Evolutionary conservation across 1,284 basidiomycete genomes (phyloP), one percentile per base, ranked within the genome.

Genomic region (Melampsora americana): DNA sequence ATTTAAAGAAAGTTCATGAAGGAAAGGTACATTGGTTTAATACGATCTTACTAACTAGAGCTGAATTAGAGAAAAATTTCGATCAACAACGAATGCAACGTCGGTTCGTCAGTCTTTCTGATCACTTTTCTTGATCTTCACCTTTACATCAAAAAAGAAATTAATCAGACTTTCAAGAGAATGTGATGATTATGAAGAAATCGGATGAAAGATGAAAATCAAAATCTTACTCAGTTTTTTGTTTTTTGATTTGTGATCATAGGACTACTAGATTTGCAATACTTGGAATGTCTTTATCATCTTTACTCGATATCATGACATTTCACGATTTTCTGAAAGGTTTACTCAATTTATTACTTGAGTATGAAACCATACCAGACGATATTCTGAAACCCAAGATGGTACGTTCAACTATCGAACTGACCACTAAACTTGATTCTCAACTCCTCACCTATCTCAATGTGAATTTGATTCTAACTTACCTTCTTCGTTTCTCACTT

Each of bases 11-110:
- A 80, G 89, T 91, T 26, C 90, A 92, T 79, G 90, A 92, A 84
- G 92, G 92, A 88, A 92, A 80, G 79, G 78, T 80, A 39, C 80
- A 92, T 82, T 93, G 92, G 92, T 92, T 93, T 80, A 90, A 92
- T 81, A 93, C 92, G 4, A 89, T 93, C 78, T 86, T 90, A 80
- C 87, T 93, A 79, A 88, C 89, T 61, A 87, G 87, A 68, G 80
- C 84, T 20, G 92, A 92, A 70, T 86, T 93, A 12, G 89, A 91
- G 77, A 86, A 85, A 60, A 87, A 87, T 64, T 92, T 92, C 81
- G 88, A 86, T 79, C 91, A 91, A 79, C 82, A 80, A 28, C 87
- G 86, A 28, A 92, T 92, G 89, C 89, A 87, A 84, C 90, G 88
- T 83, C 86, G 90, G 91, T 92, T 79, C 72, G 87, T 82, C 32